Base-by-base conservation (phyloP, 352 stramenopile species). In the Globisporangium recalcitrans region DNA sequence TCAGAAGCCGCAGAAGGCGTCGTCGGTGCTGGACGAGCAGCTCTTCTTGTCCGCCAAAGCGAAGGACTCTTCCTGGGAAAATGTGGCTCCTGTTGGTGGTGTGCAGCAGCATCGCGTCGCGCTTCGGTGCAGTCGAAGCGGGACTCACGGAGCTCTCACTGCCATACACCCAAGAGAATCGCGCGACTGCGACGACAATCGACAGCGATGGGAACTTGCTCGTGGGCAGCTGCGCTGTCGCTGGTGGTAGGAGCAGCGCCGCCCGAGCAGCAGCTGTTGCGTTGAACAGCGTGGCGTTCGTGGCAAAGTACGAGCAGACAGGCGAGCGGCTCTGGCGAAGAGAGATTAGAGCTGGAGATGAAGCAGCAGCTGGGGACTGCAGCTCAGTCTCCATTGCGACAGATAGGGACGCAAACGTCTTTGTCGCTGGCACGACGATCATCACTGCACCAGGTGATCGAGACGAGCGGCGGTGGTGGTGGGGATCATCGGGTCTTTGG, bases 401-500 rank as follows among this genome's bases (percentile, higher is more conserved):
- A 19, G 56, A 60, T 27, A 31, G 14, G 1, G 26, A 29, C n/a
- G 44, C n/a, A 4, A 68, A 64, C 34, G 21, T 68, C 27, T 60
- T 58, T 21, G 21, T 58, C 13, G 36, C 58, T 10, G 48, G 58
- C 10, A 57, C 51, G 2, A 53, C 31, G 11, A 38, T 57, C 26
- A 11, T 26, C 36, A 40, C 27, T 52, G 7, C 54, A 63, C 8
- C 26, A 13, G 1, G 42, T 73, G 2, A n/a, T 22, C 10, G 14
- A 38, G 13, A 31, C 19, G 14, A 61, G 38, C n/a, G 19, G 38
- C 38, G n/a, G 6, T 8, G 38, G 9, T 6, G 38, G 6, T 46
- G 38, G 16, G 16, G 38, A 46, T 22, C 16, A 70, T 13, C 66
- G 67, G 11, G 69, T 77, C 32, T 74, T 73, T 29, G 53, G 64